Evolutionary conservation across 257 asterid species (phyloP), one percentile per base, ranked within the genome.

Genomic region (Oldenlandia corymbosa): DNA sequence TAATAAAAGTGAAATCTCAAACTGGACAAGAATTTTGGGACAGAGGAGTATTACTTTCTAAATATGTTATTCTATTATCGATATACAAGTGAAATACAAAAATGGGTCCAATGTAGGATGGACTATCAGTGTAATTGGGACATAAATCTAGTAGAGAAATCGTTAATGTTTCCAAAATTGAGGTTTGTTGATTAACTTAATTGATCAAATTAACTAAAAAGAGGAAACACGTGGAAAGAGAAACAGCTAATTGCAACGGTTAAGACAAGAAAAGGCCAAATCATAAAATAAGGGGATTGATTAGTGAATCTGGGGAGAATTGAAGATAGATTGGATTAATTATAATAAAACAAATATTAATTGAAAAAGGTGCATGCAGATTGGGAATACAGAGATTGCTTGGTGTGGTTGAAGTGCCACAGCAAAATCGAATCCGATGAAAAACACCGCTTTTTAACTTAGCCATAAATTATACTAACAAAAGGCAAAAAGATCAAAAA

Each of bases 371-470:
- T 21, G 47, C 42, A 59, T 16, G 58, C 46, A 47, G 24, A 31
- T n/a, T 14, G 13, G 48, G 68, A 49, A 63, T 34, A 49, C 49
- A 36, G 51, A 55, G 43, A 55, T 70, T 54, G 45, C 74, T 62
- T 62, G 48, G 56, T 30, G 28, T 3, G 59, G 42, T 14, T 34
- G 64, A 65, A 70, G 73, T 61, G 52, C 49, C 66, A 70, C 47
- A 52, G 72, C 58, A 66, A 66, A n/a, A 75, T 49, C 54, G 79
- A 60, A 75, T 75, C 78, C 78, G 21, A 70, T 61, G 69, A 66
- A 70, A 47, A 54, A 43, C 60, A 34, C 17, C 1, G 23, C 17
- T 54, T 27, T 54, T 34, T 34, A 3, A 34, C 9, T 34, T 0
- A 52, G 16, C 17, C 12, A 53, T 27, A 14, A 54, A 23, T 2